Evolutionary conservation across 305 asterid species (phyloP), one percentile per base, ranked within the genome.

Genomic region (Fraxinus paxiana): DNA sequence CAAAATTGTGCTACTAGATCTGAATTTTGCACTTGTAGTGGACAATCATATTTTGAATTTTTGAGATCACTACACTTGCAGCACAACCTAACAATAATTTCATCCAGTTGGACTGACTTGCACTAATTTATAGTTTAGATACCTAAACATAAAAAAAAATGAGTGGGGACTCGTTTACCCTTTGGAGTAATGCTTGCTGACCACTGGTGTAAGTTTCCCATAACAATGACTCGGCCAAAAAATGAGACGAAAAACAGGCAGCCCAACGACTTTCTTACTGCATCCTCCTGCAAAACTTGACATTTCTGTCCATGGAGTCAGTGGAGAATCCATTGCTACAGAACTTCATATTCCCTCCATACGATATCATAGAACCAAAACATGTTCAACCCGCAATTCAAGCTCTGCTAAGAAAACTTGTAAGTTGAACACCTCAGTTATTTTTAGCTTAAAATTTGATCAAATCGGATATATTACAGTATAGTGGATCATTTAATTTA

Each of bases 321-420:
- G 34, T 34, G 22, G 75, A 82, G 80, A 90, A 91, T 81, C 96
- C 94, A 18, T 79, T 91, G 65, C 86, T 90, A 35, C 90, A 84
- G 33, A 91, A 88, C 81, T 93, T 90, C 76, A 79, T 79, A 46
- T 93, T 90, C 78, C 97, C 97, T 13, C 94, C 97, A 1, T 93
- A 88, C 65, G 96, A 91, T 83, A 80, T 48, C 12, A 88, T 91
- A 83, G 82, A 91, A 56, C 88, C 97, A 51, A 46, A 77, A n/a
- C 94, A 93, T 80, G 90, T 91, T 83, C 86, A 86, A 76, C 97
- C 94, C 7, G 96, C 92, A 41, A 83, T 91, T 80, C 92, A 89
- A 73, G 80, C 86, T 35, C 74, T 93, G 88, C 84, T 93, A 67
- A 81, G 79, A 79, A 73, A 83, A 77, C 90, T 90, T 2, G 97